These are phyloP conservation scores for Plasmopara viticola DNA, from an alignment of 352 stramenopile genomes.

Conservation along the genomic window DNA sequence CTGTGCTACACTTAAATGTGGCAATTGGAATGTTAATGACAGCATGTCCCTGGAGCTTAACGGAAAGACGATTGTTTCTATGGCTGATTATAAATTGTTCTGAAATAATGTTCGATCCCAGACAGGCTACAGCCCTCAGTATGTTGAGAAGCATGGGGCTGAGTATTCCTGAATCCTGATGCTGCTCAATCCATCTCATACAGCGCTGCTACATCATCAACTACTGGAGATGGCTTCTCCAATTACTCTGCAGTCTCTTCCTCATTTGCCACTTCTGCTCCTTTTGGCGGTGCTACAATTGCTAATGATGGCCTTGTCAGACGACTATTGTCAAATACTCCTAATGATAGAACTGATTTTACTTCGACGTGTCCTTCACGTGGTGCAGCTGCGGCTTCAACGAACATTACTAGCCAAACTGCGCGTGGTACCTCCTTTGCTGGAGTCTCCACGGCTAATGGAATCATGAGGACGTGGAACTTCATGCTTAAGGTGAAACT, in stretches of 20 bases:
- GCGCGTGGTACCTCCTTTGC: not conserved
- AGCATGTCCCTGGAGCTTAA: no score
- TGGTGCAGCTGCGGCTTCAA: not conserved
- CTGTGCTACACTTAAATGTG: no score
- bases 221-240: constrained; percentile 1
- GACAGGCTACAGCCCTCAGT: not conserved
- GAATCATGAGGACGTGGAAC: constrained; percentile 3
- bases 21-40: no score
- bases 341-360: no score
- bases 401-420: not conserved
- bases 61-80: no score
- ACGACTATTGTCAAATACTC: not conserved
- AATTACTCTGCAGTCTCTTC: not conserved
- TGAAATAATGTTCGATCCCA: constrained; percentile 1
- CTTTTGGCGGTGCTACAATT: not conserved
- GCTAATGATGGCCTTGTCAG: not conserved
- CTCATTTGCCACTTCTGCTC: not conserved
- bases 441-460: not conserved
- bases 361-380: not conserved
- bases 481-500: not conserved
- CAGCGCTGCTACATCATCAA: not conserved
- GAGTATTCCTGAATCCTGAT: not conserved
- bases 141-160: constrained; percentile 1
- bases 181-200: not conserved
- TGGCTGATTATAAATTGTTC: not conserved